A percentile compares a stretch with the other conserved stretches of the same genome.
Evolutionary conservation across 768 basidiomycete species (phyloP).

Genomic region (Suillus clintonianus): DNA sequence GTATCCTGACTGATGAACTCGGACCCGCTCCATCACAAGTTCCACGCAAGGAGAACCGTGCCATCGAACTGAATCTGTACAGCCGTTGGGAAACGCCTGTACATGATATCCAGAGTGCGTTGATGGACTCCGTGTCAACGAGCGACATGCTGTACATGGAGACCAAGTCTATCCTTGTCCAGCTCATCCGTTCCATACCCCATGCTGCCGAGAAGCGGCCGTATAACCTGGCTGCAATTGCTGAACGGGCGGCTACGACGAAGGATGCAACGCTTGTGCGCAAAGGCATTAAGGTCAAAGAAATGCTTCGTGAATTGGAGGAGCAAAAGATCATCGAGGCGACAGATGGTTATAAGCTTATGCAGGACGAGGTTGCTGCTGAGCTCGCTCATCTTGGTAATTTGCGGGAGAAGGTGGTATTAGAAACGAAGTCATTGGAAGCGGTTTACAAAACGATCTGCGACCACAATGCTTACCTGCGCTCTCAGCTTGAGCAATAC

Average conservation of each 20-base stretch:
- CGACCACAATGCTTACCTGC: constrained; percentile 97
- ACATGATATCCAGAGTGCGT: constrained; percentile 93
- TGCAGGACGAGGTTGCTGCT: constrained; percentile 96
- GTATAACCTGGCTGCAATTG: constrained; percentile 84
- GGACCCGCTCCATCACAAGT: constrained; percentile 93
- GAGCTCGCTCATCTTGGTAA: constrained; percentile 97
- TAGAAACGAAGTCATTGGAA: constrained; percentile 91
- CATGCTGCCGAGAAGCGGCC: constrained; percentile 81
- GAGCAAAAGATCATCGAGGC: constrained; percentile 84
- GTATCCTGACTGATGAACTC: constrained; percentile 94
- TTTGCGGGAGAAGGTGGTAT: constrained; percentile 89
- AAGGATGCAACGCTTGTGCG: constrained; percentile 96
- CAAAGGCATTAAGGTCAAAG: constrained; percentile 98
- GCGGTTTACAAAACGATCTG: constrained; percentile 99
- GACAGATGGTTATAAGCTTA: constrained; percentile 83
- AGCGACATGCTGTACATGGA: constrained; percentile 99
- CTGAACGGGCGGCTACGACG: constrained; percentile 94
- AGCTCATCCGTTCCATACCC: constrained; percentile 94
- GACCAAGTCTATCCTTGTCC: constrained; percentile 98
- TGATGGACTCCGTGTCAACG: constrained; percentile 96
- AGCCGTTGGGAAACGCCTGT: constrained; percentile 99
- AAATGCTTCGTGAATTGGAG: constrained; percentile 96
- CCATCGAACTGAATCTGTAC: constrained; percentile 89
- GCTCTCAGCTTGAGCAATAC: constrained; percentile 97
- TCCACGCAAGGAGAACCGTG: constrained; percentile 95